phyloP scores from a whole-genome alignment of 2,329 filamentous ascomycete species.

The Apiospora rasikravindrae region DNA sequence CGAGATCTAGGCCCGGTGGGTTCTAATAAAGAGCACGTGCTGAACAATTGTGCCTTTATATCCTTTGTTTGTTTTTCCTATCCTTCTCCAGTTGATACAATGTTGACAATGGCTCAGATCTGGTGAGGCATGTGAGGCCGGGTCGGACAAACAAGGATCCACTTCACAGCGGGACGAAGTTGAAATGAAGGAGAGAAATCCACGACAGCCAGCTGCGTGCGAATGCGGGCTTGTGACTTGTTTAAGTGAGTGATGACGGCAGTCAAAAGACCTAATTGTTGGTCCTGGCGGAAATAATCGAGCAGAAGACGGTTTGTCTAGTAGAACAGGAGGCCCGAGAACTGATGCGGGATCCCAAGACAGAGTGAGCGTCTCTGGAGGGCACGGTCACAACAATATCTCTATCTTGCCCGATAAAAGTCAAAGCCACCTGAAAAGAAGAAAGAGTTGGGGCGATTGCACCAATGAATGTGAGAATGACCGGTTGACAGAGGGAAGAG shows the following conservation, averaged over 20 bases:
- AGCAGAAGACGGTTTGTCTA: conserved; percentile 1
- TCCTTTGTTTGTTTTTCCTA: neutral
- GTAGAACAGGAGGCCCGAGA: neutral
- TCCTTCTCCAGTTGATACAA: conserved; percentile 4
- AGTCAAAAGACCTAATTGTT: conserved; percentile 6
- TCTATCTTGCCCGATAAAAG: neutral
- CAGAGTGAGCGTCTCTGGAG: conserved; percentile 10
- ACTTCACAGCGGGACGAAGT: conserved; percentile 21
- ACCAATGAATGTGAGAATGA: conserved; percentile 6
- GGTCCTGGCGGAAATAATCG: neutral
- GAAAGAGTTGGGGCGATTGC: conserved; percentile 3
- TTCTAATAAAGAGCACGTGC: conserved; percentile 1
- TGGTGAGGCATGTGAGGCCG: conserved; percentile 13
- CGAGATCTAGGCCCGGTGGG: neutral
- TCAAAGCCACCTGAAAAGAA: conserved; percentile 9
- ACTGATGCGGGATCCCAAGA: conserved; percentile 2
- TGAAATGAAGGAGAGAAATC: conserved; percentile 1
- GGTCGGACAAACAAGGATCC: conserved; percentile 22
- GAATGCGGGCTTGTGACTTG: neutral
- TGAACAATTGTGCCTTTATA: neutral
- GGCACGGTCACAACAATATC: conserved; percentile 7
- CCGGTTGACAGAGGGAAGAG: neutral
- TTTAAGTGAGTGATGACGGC: conserved; percentile 16
- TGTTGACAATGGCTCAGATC: neutral
- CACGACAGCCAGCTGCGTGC: conserved; percentile 19